Base-by-base conservation (phyloP, 2,329 filamentous ascomycete species). In the Cryoendolithus antarcticus region DNA sequence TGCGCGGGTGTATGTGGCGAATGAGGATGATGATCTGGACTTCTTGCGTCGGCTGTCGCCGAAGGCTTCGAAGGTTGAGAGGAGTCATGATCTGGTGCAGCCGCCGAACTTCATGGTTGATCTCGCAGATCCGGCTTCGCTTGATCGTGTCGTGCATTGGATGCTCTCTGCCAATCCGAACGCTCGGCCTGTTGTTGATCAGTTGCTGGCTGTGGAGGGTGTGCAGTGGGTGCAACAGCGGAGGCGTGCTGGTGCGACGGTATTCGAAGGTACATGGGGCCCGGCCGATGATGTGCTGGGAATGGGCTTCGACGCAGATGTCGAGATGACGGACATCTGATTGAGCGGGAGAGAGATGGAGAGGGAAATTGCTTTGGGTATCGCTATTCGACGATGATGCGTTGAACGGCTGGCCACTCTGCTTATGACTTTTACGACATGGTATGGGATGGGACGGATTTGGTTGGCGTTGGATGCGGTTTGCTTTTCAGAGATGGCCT, bases 181-280 rank as follows among this genome's bases (percentile, higher is more conserved):
- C 9, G 67, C 78, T 36, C 82, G 91, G 38, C 91, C 89, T 4
- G 74, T 72, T 1, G 74, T 86, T 15, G 71, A 81, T 38, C 74
- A 93, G 46, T 64, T 98, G 8, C 72, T 94, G 34, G 64, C 73
- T 34, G 73, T 79, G 1, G 76, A 79, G 35, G 85, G 86, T 15
- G 72, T 94, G 38, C 73, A 72, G 44, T 98, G 91, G 83, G 81
- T 93, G 27, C 74, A 78, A 39, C 65, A 69, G 37, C 78, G 86
- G 45, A 78, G 86, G 40, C 78, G 82, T 40, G 84, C 86, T 8
- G 84, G 86, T 33, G 91, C 91, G n/a, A 95, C 86, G 0, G 79
- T 98, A 38, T 98, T 83, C 52, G 91, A 98, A 64, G 91, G 91
- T 46, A 91, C 85, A 58, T 98, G 88, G 82, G 91, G 91, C 3